phyloP scores from a whole-genome alignment of 2,329 filamentous ascomycete genomes.

The Ophiocordyceps camponoti-leonardi region DNA sequence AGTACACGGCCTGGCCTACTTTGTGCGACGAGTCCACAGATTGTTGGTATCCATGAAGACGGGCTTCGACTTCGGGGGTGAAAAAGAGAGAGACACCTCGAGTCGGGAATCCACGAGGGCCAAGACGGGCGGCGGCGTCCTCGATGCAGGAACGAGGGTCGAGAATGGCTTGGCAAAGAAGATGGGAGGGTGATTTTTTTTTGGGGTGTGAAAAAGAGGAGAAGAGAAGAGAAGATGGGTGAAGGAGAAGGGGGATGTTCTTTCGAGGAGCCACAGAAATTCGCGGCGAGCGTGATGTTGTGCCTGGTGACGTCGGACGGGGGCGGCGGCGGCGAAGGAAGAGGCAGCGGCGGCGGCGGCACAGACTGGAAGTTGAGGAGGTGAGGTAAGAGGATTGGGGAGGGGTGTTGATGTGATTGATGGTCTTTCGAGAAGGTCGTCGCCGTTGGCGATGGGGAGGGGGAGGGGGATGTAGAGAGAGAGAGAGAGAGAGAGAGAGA shows the following conservation, averaged over 20 bases:
- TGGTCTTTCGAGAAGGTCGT: neutral
- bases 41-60: constrained; percentile 35
- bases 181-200: neutral
- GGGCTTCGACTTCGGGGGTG: constrained; percentile 4
- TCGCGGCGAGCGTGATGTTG: too few relatives aligned
- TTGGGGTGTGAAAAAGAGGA: too few relatives aligned
- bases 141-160: neutral
- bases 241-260: too few relatives aligned
- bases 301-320: too few relatives aligned
- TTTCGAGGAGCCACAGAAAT: too few relatives aligned
- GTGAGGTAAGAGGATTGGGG: too few relatives aligned
- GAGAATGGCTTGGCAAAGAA: neutral
- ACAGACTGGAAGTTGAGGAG: too few relatives aligned
- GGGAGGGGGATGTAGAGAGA: neutral
- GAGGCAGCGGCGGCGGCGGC: too few relatives aligned
- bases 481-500: too few relatives aligned
- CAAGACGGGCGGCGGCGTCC: constrained; percentile 1
- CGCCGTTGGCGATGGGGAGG: too few relatives aligned
- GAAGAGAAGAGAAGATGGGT: neutral
- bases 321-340: too few relatives aligned
- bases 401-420: neutral
- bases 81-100: constrained; percentile 6
- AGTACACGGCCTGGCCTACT: constrained; percentile 28
- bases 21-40: constrained; percentile 68
- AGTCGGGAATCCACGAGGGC: constrained; percentile 6